These are phyloP conservation scores for Stagonosporopsis vannaccii DNA, from an alignment of 2,329 filamentous ascomycete species.

Conservation along the genomic window DNA sequence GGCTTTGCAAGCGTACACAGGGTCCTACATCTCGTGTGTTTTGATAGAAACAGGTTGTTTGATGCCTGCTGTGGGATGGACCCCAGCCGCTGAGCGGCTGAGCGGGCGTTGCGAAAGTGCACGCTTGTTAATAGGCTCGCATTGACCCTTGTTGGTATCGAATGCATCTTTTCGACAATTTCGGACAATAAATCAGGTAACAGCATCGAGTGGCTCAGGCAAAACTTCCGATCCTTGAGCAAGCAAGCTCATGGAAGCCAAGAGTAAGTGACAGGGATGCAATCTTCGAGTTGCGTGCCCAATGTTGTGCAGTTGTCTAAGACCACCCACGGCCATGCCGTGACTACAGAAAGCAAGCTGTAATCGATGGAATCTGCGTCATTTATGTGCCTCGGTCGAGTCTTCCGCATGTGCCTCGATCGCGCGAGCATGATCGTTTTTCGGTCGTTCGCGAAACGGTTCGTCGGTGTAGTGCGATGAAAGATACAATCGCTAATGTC, in stretches of 20 bases:
- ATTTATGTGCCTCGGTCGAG: constrained; percentile 1
- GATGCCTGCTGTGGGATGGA: constrained; percentile 12
- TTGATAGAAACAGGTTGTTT: constrained; percentile 28
- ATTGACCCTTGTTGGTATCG: background rate
- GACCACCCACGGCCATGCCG: background rate
- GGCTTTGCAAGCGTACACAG: constrained; percentile 8
- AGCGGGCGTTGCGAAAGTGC: background rate
- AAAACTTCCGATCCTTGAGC: background rate
- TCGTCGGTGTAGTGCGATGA: background rate
- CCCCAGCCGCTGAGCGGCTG: background rate
- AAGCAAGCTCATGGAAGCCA: constrained; percentile 2
- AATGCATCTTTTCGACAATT: constrained; percentile 12
- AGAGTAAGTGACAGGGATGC: background rate
- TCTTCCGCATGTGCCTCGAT: constrained; percentile 7
- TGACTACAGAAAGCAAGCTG: background rate
- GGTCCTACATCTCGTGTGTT: constrained; percentile 23
- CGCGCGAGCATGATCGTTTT: background rate
- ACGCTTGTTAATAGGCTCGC: background rate
- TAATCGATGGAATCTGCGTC: constrained; percentile 1
- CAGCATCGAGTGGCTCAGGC: background rate
- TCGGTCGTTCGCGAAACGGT: constrained; percentile 4
- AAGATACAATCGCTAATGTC: background rate
- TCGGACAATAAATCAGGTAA: constrained; percentile 3
- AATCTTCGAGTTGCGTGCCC: background rate
- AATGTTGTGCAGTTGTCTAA: background rate